Conservation (phyloP, 169 alveolate species). For the Perkinsus marinus region DNA sequence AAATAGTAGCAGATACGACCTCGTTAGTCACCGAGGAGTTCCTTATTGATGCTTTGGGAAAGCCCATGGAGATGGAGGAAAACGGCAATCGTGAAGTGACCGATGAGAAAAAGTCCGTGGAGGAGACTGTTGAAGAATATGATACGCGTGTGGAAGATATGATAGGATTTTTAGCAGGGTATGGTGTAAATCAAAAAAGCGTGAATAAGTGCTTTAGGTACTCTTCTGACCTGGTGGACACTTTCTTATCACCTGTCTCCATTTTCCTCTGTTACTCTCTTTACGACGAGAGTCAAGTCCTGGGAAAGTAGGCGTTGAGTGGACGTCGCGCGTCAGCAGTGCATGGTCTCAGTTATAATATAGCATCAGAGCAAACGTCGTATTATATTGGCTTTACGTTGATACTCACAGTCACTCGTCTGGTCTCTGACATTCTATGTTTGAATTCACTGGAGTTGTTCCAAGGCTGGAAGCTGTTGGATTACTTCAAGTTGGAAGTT, state of each 20-base stretch:
- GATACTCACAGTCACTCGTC: background rate
- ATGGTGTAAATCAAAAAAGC: too few relatives aligned
- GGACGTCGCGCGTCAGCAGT: background rate
- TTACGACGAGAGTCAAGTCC: background rate
- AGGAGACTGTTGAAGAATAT: background rate
- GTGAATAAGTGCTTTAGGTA: too few relatives aligned
- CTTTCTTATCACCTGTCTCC: background rate
- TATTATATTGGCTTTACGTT: background rate
- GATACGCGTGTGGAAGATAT: background rate
- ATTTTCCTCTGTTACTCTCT: background rate
- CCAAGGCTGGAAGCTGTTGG: constrained; percentile 8
- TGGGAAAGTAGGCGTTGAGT: background rate
- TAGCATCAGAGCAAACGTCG: background rate
- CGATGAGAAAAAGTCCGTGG: background rate
- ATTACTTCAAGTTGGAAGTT: background rate
- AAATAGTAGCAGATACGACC: too few relatives aligned
- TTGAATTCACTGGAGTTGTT: constrained; percentile 14
- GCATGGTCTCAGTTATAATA: background rate
- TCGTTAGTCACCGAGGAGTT: background rate
- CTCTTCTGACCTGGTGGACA: background rate
- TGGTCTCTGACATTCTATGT: constrained; percentile 9
- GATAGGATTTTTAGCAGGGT: background rate
- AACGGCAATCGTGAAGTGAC: background rate
- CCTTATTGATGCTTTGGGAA: background rate
- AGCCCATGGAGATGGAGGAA: background rate